Evolutionary conservation across 164 flowering plant genomes (phyloP), one percentile per base, ranked within the genome.

Genomic region (Liriodendron chinense): DNA sequence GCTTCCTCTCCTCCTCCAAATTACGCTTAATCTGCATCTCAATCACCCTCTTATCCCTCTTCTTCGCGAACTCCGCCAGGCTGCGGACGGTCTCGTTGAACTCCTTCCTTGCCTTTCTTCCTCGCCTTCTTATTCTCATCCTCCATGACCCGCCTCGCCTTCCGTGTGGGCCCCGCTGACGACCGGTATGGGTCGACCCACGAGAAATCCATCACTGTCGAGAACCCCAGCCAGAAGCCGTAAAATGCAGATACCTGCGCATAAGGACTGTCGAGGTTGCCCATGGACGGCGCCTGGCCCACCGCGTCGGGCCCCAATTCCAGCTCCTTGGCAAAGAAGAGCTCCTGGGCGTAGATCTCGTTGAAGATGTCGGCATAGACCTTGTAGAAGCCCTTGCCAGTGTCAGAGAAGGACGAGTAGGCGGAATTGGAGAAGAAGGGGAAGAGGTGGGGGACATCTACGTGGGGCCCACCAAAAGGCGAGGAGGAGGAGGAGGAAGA

Each of bases 11-110:
- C 88, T 80, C 77, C 85, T 90, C 97, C 83, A 78, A 71, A 28
- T 76, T 87, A 84, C 78, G 87, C 91, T 89, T 91, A 78, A 87
- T 70, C 81, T 78, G 78, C 98, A 92, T 90, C 80, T 94, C 96
- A 70, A 90, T 86, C 23, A 96, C 97, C 79, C 99, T 80, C 83
- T 94, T 94, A 78, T 94, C 99, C 86, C 99, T 89, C 91, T 91
- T 96, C 92, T 92, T 96, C 69, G 84, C 99, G 81, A 90, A 96
- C 81, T 84, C 92, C 0, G 94, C 98, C 86, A 96, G 80, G 43
- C 93, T 93, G 12, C 99, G 81, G 21, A 94, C 96, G 8, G 91
- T 88, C 75, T 96, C 99, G 68, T 90, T 96, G 73, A 83, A 96
- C 86, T 96, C 99, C 81, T 88, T 84, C 83, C 65, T 87, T 3